Percentiles rank a stretch among this genome's conserved stretches.
These are phyloP conservation scores for Coemansia sp. DNA, from an alignment of 192 early-diverging fungal genomes.

Conservation along the genomic window DNA sequence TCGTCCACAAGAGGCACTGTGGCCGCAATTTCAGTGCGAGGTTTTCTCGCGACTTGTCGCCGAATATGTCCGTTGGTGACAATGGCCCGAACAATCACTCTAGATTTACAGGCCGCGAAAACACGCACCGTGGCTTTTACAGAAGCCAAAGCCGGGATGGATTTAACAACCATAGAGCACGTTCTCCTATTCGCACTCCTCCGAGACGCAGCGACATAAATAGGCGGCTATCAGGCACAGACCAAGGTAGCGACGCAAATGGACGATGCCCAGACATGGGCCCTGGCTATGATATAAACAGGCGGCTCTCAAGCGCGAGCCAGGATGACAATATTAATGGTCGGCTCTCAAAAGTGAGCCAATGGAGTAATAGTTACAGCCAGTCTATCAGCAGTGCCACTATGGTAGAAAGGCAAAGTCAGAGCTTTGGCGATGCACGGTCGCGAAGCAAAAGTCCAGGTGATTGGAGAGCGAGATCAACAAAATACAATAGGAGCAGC, in stretches of 20 bases:
- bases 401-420: too few species aligned
- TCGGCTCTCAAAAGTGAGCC: not conserved
- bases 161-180: not conserved
- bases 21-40: not conserved
- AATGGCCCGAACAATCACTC: not conserved
- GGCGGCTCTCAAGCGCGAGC: not conserved
- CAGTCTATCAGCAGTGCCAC: too few species aligned
- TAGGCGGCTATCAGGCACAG: not conserved
- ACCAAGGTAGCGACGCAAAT: not conserved
- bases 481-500: too few species aligned
- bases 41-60: not conserved
- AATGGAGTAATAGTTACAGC: not conserved
- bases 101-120: not conserved
- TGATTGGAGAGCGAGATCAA: too few species aligned
- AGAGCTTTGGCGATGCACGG: too few species aligned
- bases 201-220: not conserved
- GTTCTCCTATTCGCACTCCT: not conserved
- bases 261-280: too few species aligned
- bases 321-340: not conserved
- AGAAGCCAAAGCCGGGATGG: not conserved
- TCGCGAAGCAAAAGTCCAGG: too few species aligned
- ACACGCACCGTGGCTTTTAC: not conserved
- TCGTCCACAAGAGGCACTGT: not conserved
- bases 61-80: not conserved
- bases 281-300: not conserved